These are phyloP conservation scores for Davidsoniella eucalypti DNA, from an alignment of 2,329 filamentous ascomycete genomes.

Conservation along the genomic window DNA sequence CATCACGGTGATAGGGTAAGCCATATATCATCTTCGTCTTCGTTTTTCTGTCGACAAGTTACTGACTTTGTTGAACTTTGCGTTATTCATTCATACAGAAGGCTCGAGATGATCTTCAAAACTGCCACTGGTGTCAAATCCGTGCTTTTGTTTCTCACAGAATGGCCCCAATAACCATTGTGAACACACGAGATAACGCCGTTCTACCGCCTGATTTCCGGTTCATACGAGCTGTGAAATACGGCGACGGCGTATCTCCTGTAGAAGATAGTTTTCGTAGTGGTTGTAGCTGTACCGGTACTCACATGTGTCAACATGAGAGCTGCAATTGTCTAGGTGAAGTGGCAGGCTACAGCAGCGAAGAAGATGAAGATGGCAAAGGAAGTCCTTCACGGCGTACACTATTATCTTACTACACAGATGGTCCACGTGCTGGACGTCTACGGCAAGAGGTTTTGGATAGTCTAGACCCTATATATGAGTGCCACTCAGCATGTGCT, in stretches of 20 bases:
- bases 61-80: neutral
- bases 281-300: conserved; percentile 50
- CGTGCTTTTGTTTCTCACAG: conserved; percentile 34
- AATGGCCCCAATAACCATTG: conserved; percentile 39
- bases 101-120: conserved; percentile 22
- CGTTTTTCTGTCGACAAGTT: neutral
- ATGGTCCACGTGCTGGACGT: conserved; percentile 33
- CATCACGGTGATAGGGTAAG: conserved; percentile 26
- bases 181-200: conserved; percentile 43
- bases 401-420: conserved; percentile 23
- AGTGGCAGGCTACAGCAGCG: conserved; percentile 20
- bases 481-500: conserved; percentile 57
- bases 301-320: conserved; percentile 49
- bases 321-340: conserved; percentile 55
- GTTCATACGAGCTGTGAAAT: conserved; percentile 48
- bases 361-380: conserved; percentile 10
- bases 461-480: conserved; percentile 52
- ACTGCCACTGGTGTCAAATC: conserved; percentile 48
- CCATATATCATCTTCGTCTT: too few relatives aligned
- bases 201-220: conserved; percentile 46
- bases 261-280: conserved; percentile 45
- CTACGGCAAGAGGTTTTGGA: conserved; percentile 35
- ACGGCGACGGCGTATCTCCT: conserved; percentile 41
- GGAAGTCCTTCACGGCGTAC: conserved; percentile 42
- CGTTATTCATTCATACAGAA: conserved; percentile 17